Percentiles rank a stretch among this genome's conserved stretches.
Conservation (phyloP, 163 green algal genomes). For the Chlamydomonas reinhardtii region DNA sequence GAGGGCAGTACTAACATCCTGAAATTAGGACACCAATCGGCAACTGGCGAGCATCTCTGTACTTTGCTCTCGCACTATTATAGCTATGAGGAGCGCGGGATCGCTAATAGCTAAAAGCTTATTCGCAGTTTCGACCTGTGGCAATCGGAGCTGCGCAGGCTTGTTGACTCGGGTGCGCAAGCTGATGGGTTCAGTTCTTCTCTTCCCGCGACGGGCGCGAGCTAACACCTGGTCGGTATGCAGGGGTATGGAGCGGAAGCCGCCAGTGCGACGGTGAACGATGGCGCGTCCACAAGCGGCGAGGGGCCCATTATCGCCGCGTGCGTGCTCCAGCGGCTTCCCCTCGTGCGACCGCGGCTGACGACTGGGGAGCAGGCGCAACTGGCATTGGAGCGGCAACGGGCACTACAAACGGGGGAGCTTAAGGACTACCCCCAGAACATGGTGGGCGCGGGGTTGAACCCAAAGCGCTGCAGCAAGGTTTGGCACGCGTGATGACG, state of each 20-base stretch:
- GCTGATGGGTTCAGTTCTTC: no score
- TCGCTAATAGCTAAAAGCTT: no score
- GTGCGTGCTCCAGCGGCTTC: constrained; percentile 43
- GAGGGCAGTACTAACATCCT: no score
- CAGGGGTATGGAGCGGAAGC: not conserved
- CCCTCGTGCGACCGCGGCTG: not conserved
- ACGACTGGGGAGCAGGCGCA: not conserved
- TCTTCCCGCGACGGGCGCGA: not conserved
- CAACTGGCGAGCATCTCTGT: no score
- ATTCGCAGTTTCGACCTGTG: no score
- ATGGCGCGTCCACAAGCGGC: not conserved
- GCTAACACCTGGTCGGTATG: not conserved
- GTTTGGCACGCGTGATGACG: not conserved
- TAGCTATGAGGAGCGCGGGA: no score
- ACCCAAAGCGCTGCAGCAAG: no score
- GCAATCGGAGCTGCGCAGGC: no score
- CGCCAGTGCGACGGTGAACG: not conserved
- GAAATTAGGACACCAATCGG: no score
- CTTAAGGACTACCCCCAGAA: constrained; percentile 27
- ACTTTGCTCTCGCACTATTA: no score
- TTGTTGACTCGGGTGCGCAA: no score
- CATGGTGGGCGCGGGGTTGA: not conserved
- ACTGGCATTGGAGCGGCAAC: not conserved
- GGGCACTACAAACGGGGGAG: not conserved
- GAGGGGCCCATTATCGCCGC: constrained; percentile 8